These are phyloP conservation scores for button mushroom (Agaricus bisporus) DNA, from an alignment of 768 basidiomycete species.

Conservation along the genomic window DNA sequence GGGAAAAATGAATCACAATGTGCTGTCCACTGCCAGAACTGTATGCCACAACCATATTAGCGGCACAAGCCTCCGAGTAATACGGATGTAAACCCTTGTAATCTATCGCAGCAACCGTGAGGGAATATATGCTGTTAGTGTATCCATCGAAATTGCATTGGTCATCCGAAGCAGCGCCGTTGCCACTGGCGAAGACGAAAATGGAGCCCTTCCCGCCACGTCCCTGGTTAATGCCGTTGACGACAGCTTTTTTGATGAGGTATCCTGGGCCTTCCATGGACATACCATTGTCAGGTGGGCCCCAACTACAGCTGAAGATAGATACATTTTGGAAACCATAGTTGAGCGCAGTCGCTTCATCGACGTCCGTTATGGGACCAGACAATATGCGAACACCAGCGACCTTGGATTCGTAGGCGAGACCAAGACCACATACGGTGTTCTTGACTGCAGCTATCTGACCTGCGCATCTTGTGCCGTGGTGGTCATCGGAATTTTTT, in stretches of 20 bases:
- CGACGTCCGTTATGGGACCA: slow-evolving; percentile 89
- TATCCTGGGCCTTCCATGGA: slow-evolving; percentile 93
- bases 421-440: slow-evolving; percentile 88
- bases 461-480: slow-evolving; percentile 96
- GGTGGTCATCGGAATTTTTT: slow-evolving; percentile 84
- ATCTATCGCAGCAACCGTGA: slow-evolving; percentile 95
- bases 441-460: slow-evolving; percentile 94
- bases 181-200: slow-evolving; percentile 96
- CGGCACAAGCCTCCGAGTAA: slow-evolving; percentile 96
- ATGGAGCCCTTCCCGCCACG: slow-evolving; percentile 86
- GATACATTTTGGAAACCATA: slow-evolving; percentile 89
- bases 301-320: slow-evolving; percentile 97
- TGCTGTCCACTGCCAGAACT: slow-evolving; percentile 91
- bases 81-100: slow-evolving; percentile 91
- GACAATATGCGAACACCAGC: slow-evolving; percentile 95
- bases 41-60: slow-evolving; percentile 94
- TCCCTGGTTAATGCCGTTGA: slow-evolving; percentile 91
- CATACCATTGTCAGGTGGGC: slow-evolving; percentile 90
- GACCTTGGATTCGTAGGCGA: slow-evolving; percentile 87
- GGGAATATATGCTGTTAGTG: slow-evolving; percentile 94
- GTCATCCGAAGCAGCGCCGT: slow-evolving; percentile 85
- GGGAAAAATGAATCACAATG: slow-evolving; percentile 58
- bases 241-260: slow-evolving; percentile 87
- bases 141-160: slow-evolving; percentile 99
- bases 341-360: slow-evolving; percentile 94